Percentiles rank a stretch among this genome's conserved stretches.
These are phyloP conservation scores for Termitomyces sp. DNA, from an alignment of 768 basidiomycete genomes.

Conservation along the genomic window DNA sequence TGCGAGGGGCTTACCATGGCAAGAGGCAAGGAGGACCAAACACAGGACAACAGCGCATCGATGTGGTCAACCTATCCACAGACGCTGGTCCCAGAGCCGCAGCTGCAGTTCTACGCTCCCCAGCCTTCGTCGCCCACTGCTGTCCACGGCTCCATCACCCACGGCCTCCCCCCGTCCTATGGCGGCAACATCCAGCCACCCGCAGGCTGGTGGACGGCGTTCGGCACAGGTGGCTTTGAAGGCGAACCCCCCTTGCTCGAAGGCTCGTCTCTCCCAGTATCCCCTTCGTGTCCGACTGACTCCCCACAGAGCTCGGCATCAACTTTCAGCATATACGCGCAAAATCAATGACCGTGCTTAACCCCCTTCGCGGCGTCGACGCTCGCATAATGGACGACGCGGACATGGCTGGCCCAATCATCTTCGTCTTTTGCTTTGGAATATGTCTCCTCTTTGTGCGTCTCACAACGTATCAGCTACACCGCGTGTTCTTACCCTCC, in stretches of 20 bases:
- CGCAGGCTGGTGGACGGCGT: conserved; percentile 92
- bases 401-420: conserved; percentile 91
- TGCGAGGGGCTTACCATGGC: conserved; percentile 33
- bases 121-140: background rate
- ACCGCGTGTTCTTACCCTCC: too few relatives aligned
- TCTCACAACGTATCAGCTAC: too few relatives aligned
- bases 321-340: conserved; percentile 94
- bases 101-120: conserved; percentile 65
- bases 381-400: conserved; percentile 99
- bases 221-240: conserved; percentile 92
- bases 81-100: conserved; percentile 45
- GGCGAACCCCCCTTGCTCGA: conserved; percentile 94
- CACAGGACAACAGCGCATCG: conserved; percentile 20
- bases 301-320: conserved; percentile 81
- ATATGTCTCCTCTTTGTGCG: conserved; percentile 87
- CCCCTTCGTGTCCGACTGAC: background rate
- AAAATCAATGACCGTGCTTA: conserved; percentile 93
- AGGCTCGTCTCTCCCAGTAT: conserved; percentile 44
- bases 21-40: conserved; percentile 26
- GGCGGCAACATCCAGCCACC: conserved; percentile 69
- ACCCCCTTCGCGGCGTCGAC: conserved; percentile 80
- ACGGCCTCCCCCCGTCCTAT: conserved; percentile 43
- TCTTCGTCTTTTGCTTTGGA: conserved; percentile 94
- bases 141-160: conserved; percentile 50
- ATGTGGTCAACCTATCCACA: conserved; percentile 70